Conservation (phyloP, 345 rosid genomes). For the Jatropha curcas region DNA sequence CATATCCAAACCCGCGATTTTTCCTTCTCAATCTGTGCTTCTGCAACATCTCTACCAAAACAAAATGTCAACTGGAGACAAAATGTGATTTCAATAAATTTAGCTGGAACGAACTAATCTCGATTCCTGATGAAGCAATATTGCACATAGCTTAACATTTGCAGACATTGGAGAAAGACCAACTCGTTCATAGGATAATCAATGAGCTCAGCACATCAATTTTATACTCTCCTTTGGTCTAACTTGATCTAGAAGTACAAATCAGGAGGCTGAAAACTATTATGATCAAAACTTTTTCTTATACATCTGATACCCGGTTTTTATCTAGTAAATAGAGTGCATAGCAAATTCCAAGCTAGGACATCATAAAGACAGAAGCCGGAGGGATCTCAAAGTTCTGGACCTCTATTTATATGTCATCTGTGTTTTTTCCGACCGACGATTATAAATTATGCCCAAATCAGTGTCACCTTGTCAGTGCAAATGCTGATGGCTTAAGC, state of each 20-base stretch:
- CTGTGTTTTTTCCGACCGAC: slow-evolving; percentile 29
- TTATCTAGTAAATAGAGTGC: slow-evolving; percentile 15
- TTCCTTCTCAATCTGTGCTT: background rate
- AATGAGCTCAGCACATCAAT: background rate
- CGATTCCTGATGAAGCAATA: too few species aligned
- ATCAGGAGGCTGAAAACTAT: slow-evolving; percentile 10
- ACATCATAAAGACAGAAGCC: slow-evolving; percentile 11
- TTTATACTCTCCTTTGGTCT: slow-evolving; percentile 13
- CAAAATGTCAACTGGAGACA: background rate
- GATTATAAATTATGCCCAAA: slow-evolving; percentile 20
- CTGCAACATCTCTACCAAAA: background rate
- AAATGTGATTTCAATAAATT: too few species aligned
- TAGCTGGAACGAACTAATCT: too few species aligned
- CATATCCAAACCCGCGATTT: background rate
- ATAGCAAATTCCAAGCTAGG: slow-evolving; percentile 16
- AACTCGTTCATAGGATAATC: slow-evolving; percentile 1
- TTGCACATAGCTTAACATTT: background rate
- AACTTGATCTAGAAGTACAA: slow-evolving; percentile 3
- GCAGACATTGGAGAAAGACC: background rate
- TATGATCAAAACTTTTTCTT: slow-evolving; percentile 22
- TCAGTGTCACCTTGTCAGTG: slow-evolving; percentile 14
- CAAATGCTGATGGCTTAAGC: slow-evolving; percentile 29
- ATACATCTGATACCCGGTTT: slow-evolving; percentile 13
- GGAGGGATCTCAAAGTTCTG: slow-evolving; percentile 20
- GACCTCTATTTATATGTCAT: slow-evolving; percentile 25